These are phyloP conservation scores for Fagus crenata DNA, from an alignment of 306 rosid species.

Conservation along the genomic window DNA sequence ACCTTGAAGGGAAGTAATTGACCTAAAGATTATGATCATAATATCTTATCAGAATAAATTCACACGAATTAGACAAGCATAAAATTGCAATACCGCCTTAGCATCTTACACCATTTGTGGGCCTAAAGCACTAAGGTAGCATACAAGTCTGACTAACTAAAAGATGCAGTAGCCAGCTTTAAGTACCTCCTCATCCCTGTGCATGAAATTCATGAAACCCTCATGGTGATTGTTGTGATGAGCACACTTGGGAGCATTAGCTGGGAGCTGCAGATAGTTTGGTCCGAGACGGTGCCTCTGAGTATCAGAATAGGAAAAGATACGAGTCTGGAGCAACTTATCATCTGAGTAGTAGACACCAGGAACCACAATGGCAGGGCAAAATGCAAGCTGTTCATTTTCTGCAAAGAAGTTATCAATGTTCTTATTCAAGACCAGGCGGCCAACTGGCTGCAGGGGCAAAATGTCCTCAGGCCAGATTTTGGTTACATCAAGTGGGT, in stretches of 20 bases:
- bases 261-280: constrained; percentile 91
- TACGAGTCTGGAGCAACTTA: constrained; percentile 83
- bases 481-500: constrained; percentile 94
- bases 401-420: constrained; percentile 95
- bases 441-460: constrained; percentile 96
- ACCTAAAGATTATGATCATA: constrained; percentile 49
- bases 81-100: constrained; percentile 1
- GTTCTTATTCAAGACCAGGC: constrained; percentile 87
- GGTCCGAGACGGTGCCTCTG: constrained; percentile 99
- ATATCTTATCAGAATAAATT: constrained; percentile 13
- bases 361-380: constrained; percentile 83
- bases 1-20: constrained; percentile 90
- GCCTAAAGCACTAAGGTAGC: neutral
- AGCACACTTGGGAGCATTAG: constrained; percentile 82
- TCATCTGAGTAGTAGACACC: constrained; percentile 86
- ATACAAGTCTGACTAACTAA: neutral
- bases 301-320: constrained; percentile 85
- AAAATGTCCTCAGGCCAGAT: constrained; percentile 94
- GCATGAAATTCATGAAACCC: constrained; percentile 91
- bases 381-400: constrained; percentile 91
- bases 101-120: neutral
- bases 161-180: constrained; percentile 7
- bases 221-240: constrained; percentile 97
- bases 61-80: neutral
- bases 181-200: constrained; percentile 87